Conservation (phyloP, 2,329 filamentous ascomycete genomes). For the Claviceps fusiformis region DNA sequence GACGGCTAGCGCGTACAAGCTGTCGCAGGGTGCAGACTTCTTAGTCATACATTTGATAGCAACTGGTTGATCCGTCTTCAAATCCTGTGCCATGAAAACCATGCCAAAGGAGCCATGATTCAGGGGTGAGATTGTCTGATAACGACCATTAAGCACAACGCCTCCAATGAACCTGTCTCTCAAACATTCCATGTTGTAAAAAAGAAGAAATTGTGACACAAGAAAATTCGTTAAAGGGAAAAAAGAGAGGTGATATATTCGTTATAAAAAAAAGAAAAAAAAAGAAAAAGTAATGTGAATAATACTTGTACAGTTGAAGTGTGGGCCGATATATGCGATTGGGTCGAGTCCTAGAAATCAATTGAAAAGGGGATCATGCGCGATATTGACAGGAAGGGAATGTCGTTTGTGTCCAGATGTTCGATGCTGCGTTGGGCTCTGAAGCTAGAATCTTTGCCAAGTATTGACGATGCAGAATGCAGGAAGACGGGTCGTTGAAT, state of each 20-base stretch:
- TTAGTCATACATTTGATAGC: slow-evolving; percentile 97
- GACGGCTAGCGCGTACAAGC: slow-evolving; percentile 51
- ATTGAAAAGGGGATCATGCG: neutral
- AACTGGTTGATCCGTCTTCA: slow-evolving; percentile 62
- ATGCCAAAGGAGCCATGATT: slow-evolving; percentile 98
- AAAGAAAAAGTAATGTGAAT: slow-evolving; percentile 3
- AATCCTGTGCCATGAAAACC: slow-evolving; percentile 87
- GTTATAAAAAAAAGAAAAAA: neutral
- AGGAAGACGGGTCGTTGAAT: slow-evolving; percentile 13
- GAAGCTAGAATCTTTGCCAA: neutral
- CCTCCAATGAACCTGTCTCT: slow-evolving; percentile 68
- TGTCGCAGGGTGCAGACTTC: slow-evolving; percentile 47
- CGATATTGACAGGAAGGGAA: neutral
- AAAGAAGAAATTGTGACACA: neutral
- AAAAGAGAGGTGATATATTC: slow-evolving; percentile 8
- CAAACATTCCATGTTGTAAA: slow-evolving; percentile 61
- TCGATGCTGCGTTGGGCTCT: neutral
- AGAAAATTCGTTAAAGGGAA: slow-evolving; percentile 8
- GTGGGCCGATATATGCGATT: slow-evolving; percentile 8
- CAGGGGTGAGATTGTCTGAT: slow-evolving; percentile 80
- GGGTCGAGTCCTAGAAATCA: slow-evolving; percentile 1
- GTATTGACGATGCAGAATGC: neutral
- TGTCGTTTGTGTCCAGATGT: neutral
- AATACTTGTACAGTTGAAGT: slow-evolving; percentile 18
- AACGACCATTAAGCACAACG: slow-evolving; percentile 76